Conservation (phyloP, 345 rosid species). For the Cardiospermum halicacabum region DNA sequence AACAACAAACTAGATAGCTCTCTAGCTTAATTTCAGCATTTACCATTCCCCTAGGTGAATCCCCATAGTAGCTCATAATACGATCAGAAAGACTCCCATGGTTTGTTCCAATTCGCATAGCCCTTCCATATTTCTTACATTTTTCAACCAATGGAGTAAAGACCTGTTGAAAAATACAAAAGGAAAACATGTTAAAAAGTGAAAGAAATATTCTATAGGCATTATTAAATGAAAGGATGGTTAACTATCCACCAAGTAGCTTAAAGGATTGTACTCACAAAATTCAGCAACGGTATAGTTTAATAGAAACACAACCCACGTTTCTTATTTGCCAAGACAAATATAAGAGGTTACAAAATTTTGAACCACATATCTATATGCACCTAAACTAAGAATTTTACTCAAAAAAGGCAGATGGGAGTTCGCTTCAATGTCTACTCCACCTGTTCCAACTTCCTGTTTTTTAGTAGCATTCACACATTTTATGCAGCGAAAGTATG, state of each 20-base stretch:
- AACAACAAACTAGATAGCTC: conserved; percentile 15
- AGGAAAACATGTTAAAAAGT: conserved; percentile 6
- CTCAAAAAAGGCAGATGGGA: background rate
- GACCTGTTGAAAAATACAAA: conserved; percentile 40
- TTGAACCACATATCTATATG: background rate
- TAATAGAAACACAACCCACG: background rate
- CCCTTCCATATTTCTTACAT: conserved; percentile 96
- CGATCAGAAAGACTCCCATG: conserved; percentile 99
- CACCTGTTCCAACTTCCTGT: background rate
- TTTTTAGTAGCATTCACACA: background rate
- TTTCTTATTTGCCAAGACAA: background rate
- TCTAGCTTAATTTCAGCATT: conserved; percentile 16
- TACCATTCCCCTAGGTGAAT: conserved; percentile 99
- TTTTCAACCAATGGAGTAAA: conserved; percentile 96
- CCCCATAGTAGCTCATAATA: conserved; percentile 97
- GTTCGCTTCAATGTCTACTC: background rate
- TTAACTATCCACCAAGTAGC: background rate
- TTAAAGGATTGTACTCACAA: background rate
- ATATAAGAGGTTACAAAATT: background rate
- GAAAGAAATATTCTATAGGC: background rate
- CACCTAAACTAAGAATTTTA: background rate
- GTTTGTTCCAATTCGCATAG: conserved; percentile 98
- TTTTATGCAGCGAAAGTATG: background rate
- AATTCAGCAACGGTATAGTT: background rate
- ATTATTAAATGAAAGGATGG: background rate